Base-by-base conservation (phyloP, 1,139 yeast genomes). In the Sugiyamaella grinbergsii region DNA sequence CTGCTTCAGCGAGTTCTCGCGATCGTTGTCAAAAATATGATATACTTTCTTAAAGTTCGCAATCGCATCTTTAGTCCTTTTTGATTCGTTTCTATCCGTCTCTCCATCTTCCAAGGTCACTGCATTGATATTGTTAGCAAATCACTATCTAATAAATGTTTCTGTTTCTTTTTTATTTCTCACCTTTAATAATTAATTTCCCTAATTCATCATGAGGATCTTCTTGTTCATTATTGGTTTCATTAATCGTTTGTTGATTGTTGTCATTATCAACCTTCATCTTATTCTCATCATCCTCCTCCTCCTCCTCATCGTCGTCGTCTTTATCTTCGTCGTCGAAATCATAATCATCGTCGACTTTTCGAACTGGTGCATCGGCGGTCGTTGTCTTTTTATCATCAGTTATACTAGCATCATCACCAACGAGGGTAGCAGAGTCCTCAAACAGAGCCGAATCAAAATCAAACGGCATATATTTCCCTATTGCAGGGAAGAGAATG, bases 21-120 rank as follows among this genome's bases (percentile, higher is more conserved):
- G 73, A 65, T 90, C 97, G 57, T 81, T 80, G 63, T 91, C 98
- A 64, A 89, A 88, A 54, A 80, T 82, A 63, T 90, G 96, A 63
- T 89, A 90, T 37, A 86, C 81, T 37, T 60, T 58, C 45, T 60
- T 58, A 52, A 62, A 60, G 44, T 55, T 62, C 78, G 85, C 55
- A 22, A 55, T 53, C 20, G 55, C 57, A 11, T 61, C 57, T 13
- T 60, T 61, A 41, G 53, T 57, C 11, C 51, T 34, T 16, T 23
- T 36, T n/a, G 44, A 16, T 23, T 47, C 50, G 29, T 26, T 32
- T 23, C 15, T 32, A 16, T 40, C 47, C 1, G 49, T 13, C 26
- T 53, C 54, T 6, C 26, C 49, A 20, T 49, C 42, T 24, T 48
- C 46, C 18, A 52, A 23, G 4, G 49, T 52, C 4, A 52, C 55